Conservation (phyloP, 2,329 filamentous ascomycete genomes). For the Triangularia verruculosa region DNA sequence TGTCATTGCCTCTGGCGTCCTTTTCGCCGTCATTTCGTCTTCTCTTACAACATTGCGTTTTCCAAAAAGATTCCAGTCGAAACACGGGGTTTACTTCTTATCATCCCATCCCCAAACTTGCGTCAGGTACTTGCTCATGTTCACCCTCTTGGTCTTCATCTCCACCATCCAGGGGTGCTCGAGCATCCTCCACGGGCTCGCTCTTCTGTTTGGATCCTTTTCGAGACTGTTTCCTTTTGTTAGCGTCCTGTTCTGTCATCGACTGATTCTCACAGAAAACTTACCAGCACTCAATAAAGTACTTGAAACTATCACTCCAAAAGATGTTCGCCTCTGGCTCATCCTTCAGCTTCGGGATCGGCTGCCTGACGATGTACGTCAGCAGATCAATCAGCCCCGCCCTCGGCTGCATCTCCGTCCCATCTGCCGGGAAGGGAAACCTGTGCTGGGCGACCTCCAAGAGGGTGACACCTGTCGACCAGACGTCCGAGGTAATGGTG, state of each 20-base stretch:
- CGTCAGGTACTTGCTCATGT: constrained; percentile 90
- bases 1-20: background rate
- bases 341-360: constrained; percentile 92
- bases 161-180: constrained; percentile 99
- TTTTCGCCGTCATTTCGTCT: background rate
- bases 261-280: no score
- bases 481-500: constrained; percentile 97
- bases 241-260: no score
- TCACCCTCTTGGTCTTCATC: constrained; percentile 93
- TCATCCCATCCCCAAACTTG: constrained; percentile 98
- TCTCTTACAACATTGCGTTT: background rate
- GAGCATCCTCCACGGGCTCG: constrained; percentile 96
- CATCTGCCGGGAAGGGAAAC: constrained; percentile 96
- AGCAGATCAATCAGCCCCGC: constrained; percentile 92
- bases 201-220: constrained; percentile 82
- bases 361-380: constrained; percentile 95
- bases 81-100: constrained; percentile 25
- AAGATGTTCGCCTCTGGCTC: constrained; percentile 84
- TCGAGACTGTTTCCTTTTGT: constrained; percentile 74
- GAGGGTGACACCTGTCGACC: constrained; percentile 93
- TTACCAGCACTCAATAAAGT: constrained; percentile 99
- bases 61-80: background rate
- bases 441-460: constrained; percentile 99
- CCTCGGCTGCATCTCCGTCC: constrained; percentile 89
- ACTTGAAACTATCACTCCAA: constrained; percentile 98